Base-by-base conservation (phyloP, 305 asterid genomes). In the Plantago coronopus region DNA sequence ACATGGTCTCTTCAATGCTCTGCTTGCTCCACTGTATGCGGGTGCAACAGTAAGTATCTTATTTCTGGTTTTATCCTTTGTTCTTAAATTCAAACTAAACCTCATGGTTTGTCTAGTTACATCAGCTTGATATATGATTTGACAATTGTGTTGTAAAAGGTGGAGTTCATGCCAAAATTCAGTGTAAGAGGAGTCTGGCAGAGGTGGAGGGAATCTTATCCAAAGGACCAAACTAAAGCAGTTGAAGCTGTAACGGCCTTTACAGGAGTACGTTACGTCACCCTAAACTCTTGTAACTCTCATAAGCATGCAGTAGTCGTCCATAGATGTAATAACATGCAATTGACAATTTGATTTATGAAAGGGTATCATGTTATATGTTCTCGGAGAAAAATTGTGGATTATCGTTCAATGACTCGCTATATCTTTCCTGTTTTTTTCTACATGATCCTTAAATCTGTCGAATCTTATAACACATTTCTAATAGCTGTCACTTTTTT, bases 121-220 rank as follows among this genome's bases (percentile, higher is more conserved):
- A 50, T 74, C 65, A 62, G 37, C 17, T 31, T 6, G 49, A 5
- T 44, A 25, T 45, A 27, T 27, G 13, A 1, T 46, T 63, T 50
- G 48, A 65, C 58, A 18, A 17, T 45, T 68, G 51, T 46, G 18
- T 50, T 22, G 43, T 69, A 48, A 65, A 79, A 93, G 99, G 97
- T 93, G 27, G 97, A 89, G 55, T 85, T 93, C 79, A 82, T 93
- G 84, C 95, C 94, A 48, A 89, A 89, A 72, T 93, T 89, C 79
- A 93, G 96, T 59, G 99, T 89, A 74, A 84, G 99, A 55, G 99
- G 97, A 65, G 78, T 93, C 74, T 93, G 98, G 98, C 91, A 93
- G 78, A 82, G 95, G 80, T 93, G 98, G 98, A 81, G 91, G 61
- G 97, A 93, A 76, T 93, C 99, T 48, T 87, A 85, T 68, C 91